Base-by-base conservation (phyloP, 176 grass and related monocot genomes). In the Musa itinerans region DNA sequence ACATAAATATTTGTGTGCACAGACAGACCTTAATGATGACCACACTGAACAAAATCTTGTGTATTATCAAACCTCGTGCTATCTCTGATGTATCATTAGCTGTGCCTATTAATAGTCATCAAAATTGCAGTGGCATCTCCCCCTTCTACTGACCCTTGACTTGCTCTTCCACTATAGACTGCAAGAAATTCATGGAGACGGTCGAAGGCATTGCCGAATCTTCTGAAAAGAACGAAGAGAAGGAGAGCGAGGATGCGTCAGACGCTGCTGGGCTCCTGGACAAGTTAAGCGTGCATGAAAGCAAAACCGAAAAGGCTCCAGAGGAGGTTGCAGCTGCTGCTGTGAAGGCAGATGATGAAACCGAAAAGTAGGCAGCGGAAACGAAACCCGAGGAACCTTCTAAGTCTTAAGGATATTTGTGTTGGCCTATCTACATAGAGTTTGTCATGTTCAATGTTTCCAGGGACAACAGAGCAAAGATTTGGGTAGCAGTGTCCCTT, bases 231-330 rank as follows among this genome's bases (percentile, higher is more conserved):
- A n/a, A 63, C 29, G 65, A 78, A 58, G 59, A 62, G 62, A 81
- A 54, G 75, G 56, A 29, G 74, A 74, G 2, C 25, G 74, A 69
- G 73, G 67, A 80, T 62, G 78, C 57, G 77, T 78, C 79, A 25
- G 69, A 75, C 52, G 65, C 79, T 49, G 81, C 29, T 48, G 51
- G 20, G 23, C 55, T 17, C 59, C 14, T 71, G 75, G 58, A 65
- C n/a, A 74, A 89, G 53, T 85, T 93, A 16, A 87, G 71, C 2
- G 87, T 92, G 20, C 48, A 70, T 34, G 72, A 74, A 15, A 58
- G 15, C 72, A 74, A 74, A 74, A 2, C 52, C 17, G 72, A 74
- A 16, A 57, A 57, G 21, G 22, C 53, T 27, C 27, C 52, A 22
- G 72, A 73, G 51, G 12, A 74, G 6, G 22, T 23, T 74, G 7